Base-by-base conservation (phyloP, 148 eudicot species). In the Vaccinium myrtillus region DNA sequence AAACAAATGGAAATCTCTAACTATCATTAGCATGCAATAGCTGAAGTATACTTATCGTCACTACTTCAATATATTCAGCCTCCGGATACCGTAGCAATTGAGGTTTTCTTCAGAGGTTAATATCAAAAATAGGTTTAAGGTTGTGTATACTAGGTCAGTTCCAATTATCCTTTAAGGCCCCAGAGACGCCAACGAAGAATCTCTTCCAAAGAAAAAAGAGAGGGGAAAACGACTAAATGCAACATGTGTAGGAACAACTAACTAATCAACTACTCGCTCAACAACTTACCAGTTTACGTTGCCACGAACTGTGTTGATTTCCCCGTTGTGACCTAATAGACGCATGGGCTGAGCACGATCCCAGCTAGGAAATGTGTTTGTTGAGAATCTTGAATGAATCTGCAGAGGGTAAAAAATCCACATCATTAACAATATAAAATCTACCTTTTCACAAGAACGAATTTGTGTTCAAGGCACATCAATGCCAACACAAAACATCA, bases 321-420 rank as follows among this genome's bases (percentile, higher is more conserved):
- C 99, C 56, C 99, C 99, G 80, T 97, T 97, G 82, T 97, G 99
- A 65, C 99, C 98, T 83, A 95, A 83, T 32, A 97, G 96, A 81
- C 98, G 99, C 99, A 97, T 97, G 61, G 99, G 99, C 87, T 97
- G 99, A 88, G 99, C 98, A 77, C 99, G 98, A 85, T 97, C 99
- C 99, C 99, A 97, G 88, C 98, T 97, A 21, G 99, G 99, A 86
- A 97, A 97, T 53, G 99, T 97, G 90, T 97, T 97, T 9, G 99
- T 97, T 18, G 99, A 97, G 89, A 97, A 97, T 51, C 99, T 90
- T 78, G 99, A 97, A 79, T 97, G 99, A 48, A 97, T 88, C 99
- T 97, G 88, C 82, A 92, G 39, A 14, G 69, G 43, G 30, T 65
- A 78, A 30, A 77, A 78, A 30, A 81, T 49, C 82, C 5, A 65